phyloP scores from a whole-genome alignment of 116 monocot genomes.

The Thalassia testudinum region DNA sequence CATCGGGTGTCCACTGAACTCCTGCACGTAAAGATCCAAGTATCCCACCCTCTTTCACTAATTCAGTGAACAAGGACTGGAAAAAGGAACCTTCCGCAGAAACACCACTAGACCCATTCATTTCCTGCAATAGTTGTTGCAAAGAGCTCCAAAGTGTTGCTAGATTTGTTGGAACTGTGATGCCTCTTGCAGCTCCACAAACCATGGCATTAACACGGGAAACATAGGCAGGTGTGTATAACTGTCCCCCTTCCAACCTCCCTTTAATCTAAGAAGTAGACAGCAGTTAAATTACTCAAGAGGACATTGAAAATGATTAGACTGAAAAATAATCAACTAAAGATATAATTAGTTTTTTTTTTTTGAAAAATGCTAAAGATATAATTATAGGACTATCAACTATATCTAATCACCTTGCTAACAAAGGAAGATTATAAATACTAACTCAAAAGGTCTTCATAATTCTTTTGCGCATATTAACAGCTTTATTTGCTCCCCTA shows the following conservation, averaged over 20 bases:
- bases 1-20: constrained; percentile 91
- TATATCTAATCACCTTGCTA: too few relatives aligned
- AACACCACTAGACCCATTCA: constrained; percentile 54
- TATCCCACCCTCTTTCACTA: constrained; percentile 63
- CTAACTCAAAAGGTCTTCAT: too few relatives aligned
- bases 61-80: constrained; percentile 75
- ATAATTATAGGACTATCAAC: too few relatives aligned
- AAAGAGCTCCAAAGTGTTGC: constrained; percentile 68
- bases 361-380: too few relatives aligned
- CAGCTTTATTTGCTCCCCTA: too few relatives aligned
- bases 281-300: neutral
- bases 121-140: constrained; percentile 68
- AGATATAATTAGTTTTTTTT: neutral
- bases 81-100: constrained; percentile 78
- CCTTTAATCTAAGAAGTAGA: constrained; percentile 55
- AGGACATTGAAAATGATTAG: neutral
- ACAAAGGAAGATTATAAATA: too few relatives aligned
- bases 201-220: constrained; percentile 82
- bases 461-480: too few relatives aligned
- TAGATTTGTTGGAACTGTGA: constrained; percentile 85
- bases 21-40: constrained; percentile 91
- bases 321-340: neutral
- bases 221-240: constrained; percentile 92
- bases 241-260: constrained; percentile 87
- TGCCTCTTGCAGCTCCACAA: constrained; percentile 82